Percentiles rank a stretch among this genome's conserved stretches.
These are phyloP conservation scores for Irpex sp. DNA, from an alignment of 1,284 basidiomycete species.

Conservation along the genomic window DNA sequence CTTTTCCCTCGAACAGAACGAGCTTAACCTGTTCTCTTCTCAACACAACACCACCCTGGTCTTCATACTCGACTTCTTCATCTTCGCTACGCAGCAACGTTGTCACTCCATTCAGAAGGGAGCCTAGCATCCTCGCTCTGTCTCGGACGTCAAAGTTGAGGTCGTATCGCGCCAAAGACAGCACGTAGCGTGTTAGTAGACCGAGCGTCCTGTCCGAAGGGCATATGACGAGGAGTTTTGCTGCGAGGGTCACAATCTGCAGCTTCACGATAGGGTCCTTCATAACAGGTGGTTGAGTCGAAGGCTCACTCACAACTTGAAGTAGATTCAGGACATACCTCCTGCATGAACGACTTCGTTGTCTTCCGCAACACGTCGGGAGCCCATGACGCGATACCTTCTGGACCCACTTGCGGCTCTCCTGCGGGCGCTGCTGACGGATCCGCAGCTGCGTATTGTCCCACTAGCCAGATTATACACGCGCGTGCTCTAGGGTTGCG, in stretches of 20 bases:
- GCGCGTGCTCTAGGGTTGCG: conserved; percentile 76
- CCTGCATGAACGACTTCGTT: conserved; percentile 67
- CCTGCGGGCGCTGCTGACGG: conserved; percentile 16
- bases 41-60: conserved; percentile 69
- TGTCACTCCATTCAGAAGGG: conserved; percentile 61
- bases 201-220: conserved; percentile 49
- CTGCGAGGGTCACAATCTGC: conserved; percentile 78
- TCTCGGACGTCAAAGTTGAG: conserved; percentile 85
- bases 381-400: conserved; percentile 66
- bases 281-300: background rate
- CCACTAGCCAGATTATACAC: conserved; percentile 87
- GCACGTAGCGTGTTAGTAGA: conserved; percentile 67
- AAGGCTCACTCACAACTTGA: background rate
- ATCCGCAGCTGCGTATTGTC: conserved; percentile 65
- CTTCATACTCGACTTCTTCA: conserved; percentile 39
- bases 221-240: conserved; percentile 76
- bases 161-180: conserved; percentile 87
- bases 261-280: conserved; percentile 72
- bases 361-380: conserved; percentile 82
- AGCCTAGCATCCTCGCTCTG: conserved; percentile 76
- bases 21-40: conserved; percentile 77
- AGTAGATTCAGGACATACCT: conserved; percentile 41
- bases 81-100: conserved; percentile 25
- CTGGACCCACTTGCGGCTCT: conserved; percentile 22
- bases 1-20: conserved; percentile 76